Conservation (phyloP, 208 protist genomes). For the Borovskyia barvae region DNA sequence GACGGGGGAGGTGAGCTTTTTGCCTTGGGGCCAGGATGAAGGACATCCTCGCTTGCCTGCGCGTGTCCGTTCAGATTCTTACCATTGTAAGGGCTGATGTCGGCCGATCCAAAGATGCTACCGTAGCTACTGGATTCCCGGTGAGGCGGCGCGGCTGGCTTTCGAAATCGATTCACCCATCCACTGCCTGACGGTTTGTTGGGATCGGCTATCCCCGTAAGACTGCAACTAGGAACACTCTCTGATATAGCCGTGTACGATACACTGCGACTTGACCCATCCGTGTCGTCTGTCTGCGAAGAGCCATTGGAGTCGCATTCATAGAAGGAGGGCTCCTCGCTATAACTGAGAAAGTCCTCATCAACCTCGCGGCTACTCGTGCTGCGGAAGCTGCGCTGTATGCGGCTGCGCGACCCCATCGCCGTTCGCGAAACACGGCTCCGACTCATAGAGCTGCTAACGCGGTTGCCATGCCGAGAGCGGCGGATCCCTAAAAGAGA, state of each 20-base stretch:
- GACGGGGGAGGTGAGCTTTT: background rate
- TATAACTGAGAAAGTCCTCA: conserved; percentile 48
- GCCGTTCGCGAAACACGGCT: conserved; percentile 13
- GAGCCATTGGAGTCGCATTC: conserved; percentile 30
- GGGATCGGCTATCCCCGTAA: conserved; percentile 42
- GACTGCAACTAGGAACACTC: conserved; percentile 75
- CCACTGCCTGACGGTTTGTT: conserved; percentile 13
- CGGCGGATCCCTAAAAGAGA: conserved; percentile 35
- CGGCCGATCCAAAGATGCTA: conserved; percentile 40
- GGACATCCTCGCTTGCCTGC: conserved; percentile 7
- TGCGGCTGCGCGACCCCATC: conserved; percentile 5
- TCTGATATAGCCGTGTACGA: conserved; percentile 52
- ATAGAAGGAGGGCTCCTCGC: conserved; percentile 38
- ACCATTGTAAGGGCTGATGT: conserved; percentile 42
- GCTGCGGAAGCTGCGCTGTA: conserved; percentile 22
- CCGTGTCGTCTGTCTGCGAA: conserved; percentile 15
- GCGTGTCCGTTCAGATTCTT: conserved; percentile 4
- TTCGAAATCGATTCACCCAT: conserved; percentile 20
- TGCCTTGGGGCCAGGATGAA: too few relatives aligned
- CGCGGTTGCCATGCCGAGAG: conserved; percentile 12
- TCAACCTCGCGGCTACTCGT: conserved; percentile 24
- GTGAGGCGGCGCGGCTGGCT: conserved; percentile 1
- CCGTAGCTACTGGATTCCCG: conserved; percentile 33
- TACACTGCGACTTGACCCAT: conserved; percentile 28
- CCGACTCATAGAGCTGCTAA: conserved; percentile 22